Percentiles rank a stretch among this genome's conserved stretches.
These are phyloP conservation scores for Apiotrichum mycotoxinovorans DNA, from an alignment of 1,284 basidiomycete species.

Conservation along the genomic window DNA sequence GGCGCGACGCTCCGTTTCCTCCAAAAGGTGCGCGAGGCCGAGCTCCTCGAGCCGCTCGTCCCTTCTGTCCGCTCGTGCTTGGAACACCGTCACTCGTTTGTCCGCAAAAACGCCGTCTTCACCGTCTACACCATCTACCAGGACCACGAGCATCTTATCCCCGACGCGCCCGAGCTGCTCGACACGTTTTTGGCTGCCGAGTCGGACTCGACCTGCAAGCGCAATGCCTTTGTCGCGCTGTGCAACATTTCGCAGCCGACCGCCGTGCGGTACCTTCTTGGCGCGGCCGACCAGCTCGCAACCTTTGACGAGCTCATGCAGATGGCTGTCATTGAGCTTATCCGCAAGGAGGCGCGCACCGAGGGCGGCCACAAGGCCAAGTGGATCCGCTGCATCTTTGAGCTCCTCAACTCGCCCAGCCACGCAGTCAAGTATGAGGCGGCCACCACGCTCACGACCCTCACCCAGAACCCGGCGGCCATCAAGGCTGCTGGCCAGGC, in stretches of 20 bases:
- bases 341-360: conserved; percentile 81
- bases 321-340: conserved; percentile 93
- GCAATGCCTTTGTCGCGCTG: conserved; percentile 95
- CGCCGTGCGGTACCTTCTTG: conserved; percentile 86
- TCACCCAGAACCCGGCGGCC: conserved; percentile 94
- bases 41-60: conserved; percentile 92
- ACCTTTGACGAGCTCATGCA: conserved; percentile 90
- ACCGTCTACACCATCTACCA: conserved; percentile 92
- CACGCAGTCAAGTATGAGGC: conserved; percentile 98
- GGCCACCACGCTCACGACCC: conserved; percentile 86
- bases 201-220: conserved; percentile 92
- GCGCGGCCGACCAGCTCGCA: conserved; percentile 78
- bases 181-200: conserved; percentile 97
- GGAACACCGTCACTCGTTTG: conserved; percentile 97
- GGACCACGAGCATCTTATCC: conserved; percentile 89
- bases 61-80: conserved; percentile 91
- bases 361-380: conserved; percentile 78
- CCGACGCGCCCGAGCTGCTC: conserved; percentile 94
- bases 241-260: conserved; percentile 82
- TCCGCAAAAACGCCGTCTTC: conserved; percentile 98
- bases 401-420: conserved; percentile 84
- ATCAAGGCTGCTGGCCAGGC: conserved; percentile 90
- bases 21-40: conserved; percentile 90
- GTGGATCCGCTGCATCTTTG: conserved; percentile 92
- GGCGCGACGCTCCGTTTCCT: conserved; percentile 95